A percentile compares a stretch with the other conserved stretches of the same genome.
These are phyloP conservation scores for Diaporthe caulivora DNA, from an alignment of 2,329 filamentous ascomycete species.

Conservation along the genomic window DNA sequence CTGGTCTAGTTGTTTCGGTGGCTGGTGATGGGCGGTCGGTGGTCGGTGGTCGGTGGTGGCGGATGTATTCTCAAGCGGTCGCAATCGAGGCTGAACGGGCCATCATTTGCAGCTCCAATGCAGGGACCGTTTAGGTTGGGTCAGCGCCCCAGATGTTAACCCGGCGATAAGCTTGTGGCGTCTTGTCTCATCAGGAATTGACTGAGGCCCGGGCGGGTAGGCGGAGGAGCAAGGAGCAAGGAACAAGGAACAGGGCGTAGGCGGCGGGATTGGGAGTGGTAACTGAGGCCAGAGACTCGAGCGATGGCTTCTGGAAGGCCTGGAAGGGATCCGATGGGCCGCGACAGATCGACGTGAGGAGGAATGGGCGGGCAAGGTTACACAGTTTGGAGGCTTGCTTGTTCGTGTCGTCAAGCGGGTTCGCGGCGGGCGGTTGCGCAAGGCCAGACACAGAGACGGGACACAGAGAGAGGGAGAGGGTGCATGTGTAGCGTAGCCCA, in stretches of 20 bases:
- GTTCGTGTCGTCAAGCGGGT: slow-evolving; percentile 10
- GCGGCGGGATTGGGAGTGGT: not conserved
- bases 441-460: not conserved
- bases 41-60: slow-evolving; percentile 16
- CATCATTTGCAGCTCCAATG: slow-evolving; percentile 29
- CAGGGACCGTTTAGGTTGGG: slow-evolving; percentile 12
- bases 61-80: slow-evolving; percentile 19
- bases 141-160: slow-evolving; percentile 26
- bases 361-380: slow-evolving; percentile 26
- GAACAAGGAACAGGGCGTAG: not conserved
- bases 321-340: slow-evolving; percentile 30
- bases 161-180: slow-evolving; percentile 31
- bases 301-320: slow-evolving; percentile 21
- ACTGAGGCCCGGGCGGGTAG: not conserved
- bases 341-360: slow-evolving; percentile 20
- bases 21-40: slow-evolving; percentile 19
- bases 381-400: slow-evolving; percentile 30
- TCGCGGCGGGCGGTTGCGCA: slow-evolving; percentile 22
- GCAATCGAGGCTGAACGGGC: slow-evolving; percentile 26
- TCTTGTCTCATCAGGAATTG: slow-evolving; percentile 30
- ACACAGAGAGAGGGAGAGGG: no score
- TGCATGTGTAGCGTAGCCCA: not conserved
- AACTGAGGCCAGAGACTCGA: slow-evolving; percentile 19
- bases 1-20: slow-evolving; percentile 18
- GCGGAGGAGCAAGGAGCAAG: not conserved